Evolutionary conservation across 1,139 yeast species (phyloP).

Genomic region (Lodderomyces oxycetoniae): DNA sequence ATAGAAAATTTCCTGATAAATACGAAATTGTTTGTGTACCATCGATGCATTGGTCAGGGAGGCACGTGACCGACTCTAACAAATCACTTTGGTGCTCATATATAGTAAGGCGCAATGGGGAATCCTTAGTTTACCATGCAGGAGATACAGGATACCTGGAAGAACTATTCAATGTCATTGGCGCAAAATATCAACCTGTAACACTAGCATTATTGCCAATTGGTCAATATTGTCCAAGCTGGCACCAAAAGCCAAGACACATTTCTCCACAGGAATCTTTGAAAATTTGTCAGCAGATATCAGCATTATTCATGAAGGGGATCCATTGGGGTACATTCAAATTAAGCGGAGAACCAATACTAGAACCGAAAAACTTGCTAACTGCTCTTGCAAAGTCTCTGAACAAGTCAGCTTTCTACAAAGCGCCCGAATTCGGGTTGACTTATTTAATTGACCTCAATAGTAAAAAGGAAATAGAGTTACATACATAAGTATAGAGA

Average conservation of each 20-base stretch:
- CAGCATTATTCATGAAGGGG: slow-evolving; percentile 66
- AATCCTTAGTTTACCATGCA: slow-evolving; percentile 78
- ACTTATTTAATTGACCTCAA: slow-evolving; percentile 35
- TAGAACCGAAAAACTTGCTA: slow-evolving; percentile 64
- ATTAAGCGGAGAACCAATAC: slow-evolving; percentile 77
- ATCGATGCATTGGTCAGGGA: slow-evolving; percentile 97
- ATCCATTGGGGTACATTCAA: slow-evolving; percentile 97
- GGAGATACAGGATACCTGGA: slow-evolving; percentile 90
- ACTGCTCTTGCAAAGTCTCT: slow-evolving; percentile 20
- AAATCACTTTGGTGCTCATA: slow-evolving; percentile 86
- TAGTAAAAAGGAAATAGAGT: slow-evolving; percentile 12
- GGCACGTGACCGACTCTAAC: slow-evolving; percentile 73
- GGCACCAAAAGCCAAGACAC: slow-evolving; percentile 92
- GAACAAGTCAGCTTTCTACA: slow-evolving; percentile 20
- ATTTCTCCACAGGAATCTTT: slow-evolving; percentile 77
- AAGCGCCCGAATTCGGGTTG: slow-evolving; percentile 41
- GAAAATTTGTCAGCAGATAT: slow-evolving; percentile 58
- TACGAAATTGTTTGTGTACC: slow-evolving; percentile 88
- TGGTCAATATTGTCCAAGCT: slow-evolving; percentile 91
- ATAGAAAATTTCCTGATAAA: slow-evolving; percentile 35
- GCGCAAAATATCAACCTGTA: slow-evolving; percentile 59
- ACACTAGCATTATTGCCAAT: slow-evolving; percentile 77
- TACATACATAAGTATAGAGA: slow-evolving; percentile 10
- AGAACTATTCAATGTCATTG: slow-evolving; percentile 64
- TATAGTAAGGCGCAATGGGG: slow-evolving; percentile 57